Conservation (phyloP, 441 rosid genomes). For the Croton laevigatus region DNA sequence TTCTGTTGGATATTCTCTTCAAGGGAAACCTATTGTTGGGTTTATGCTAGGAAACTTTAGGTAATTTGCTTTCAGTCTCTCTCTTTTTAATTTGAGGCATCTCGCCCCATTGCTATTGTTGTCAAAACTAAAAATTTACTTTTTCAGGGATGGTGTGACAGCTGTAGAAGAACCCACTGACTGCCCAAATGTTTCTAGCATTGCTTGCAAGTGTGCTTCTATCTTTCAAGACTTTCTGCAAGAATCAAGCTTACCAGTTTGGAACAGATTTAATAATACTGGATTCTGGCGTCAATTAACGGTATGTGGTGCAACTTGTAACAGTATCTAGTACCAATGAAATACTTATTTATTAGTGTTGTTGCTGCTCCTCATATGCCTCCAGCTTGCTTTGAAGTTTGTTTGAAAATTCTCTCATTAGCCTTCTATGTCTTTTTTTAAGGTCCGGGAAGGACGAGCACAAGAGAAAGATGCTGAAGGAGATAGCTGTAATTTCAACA, state of each 20-base stretch:
- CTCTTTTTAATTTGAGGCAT: conserved; percentile 2
- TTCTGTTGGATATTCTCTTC: conserved; percentile 80
- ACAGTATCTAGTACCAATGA: background rate
- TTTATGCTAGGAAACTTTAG: conserved; percentile 93
- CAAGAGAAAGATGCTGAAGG: conserved; percentile 37
- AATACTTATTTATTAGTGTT: conserved; percentile 1
- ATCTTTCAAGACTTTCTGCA: conserved; percentile 78
- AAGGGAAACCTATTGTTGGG: conserved; percentile 82
- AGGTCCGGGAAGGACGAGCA: conserved; percentile 96
- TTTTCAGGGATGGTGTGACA: conserved; percentile 84
- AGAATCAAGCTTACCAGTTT: conserved; percentile 67
- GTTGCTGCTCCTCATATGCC: background rate
- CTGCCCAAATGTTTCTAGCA: conserved; percentile 85
- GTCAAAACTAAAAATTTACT: conserved; percentile 23
- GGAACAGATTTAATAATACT: conserved; percentile 82
- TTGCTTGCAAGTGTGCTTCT: conserved; percentile 70
- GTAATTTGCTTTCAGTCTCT: conserved; percentile 34
- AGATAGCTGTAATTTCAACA: conserved; percentile 40
- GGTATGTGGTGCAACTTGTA: conserved; percentile 38
- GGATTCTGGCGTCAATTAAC: conserved; percentile 98
- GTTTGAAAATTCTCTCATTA: conserved; percentile 12
- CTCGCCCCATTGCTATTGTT: conserved; percentile 12
- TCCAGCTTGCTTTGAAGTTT: conserved; percentile 13
- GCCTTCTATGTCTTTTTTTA: conserved; percentile 11
- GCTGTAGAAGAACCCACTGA: conserved; percentile 86